These are phyloP conservation scores for Lotmaria passim DNA, from an alignment of 208 protist species.

Conservation along the genomic window DNA sequence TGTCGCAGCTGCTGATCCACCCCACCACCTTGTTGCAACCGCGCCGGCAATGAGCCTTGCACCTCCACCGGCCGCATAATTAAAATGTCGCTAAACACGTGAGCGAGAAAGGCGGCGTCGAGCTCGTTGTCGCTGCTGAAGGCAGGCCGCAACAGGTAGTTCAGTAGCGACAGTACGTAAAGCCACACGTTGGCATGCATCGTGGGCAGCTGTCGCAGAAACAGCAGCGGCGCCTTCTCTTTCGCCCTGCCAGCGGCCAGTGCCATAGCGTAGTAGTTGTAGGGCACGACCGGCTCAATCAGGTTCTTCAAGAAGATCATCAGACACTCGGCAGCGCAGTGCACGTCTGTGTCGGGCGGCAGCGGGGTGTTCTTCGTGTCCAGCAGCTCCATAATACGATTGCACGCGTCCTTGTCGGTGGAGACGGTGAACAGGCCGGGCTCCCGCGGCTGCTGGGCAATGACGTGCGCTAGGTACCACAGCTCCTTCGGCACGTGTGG, in stretches of 20 bases:
- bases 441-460: slow-evolving; percentile 52
- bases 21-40: slow-evolving; percentile 48
- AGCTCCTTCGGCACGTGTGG: slow-evolving; percentile 90
- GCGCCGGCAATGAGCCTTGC: slow-evolving; percentile 33
- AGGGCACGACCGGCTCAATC: slow-evolving; percentile 85
- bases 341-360: slow-evolving; percentile 41
- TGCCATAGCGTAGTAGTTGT: slow-evolving; percentile 55
- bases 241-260: slow-evolving; percentile 59
- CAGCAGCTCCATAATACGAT: slow-evolving; percentile 70
- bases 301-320: slow-evolving; percentile 77
- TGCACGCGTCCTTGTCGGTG: slow-evolving; percentile 42
- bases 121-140: slow-evolving; percentile 68
- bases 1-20: slow-evolving; percentile 68
- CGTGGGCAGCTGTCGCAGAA: slow-evolving; percentile 76
- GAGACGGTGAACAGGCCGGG: slow-evolving; percentile 71
- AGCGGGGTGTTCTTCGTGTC: slow-evolving; percentile 54
- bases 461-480: slow-evolving; percentile 76
- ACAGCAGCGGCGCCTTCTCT: slow-evolving; percentile 57
- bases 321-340: slow-evolving; percentile 70
- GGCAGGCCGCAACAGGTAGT: slow-evolving; percentile 78
- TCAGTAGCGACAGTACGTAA: slow-evolving; percentile 84
- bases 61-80: slow-evolving; percentile 50
- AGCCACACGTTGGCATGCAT: slow-evolving; percentile 86
- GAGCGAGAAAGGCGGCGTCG: slow-evolving; percentile 56
- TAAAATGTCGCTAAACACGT: slow-evolving; percentile 70